Evolutionary conservation across 2,329 filamentous ascomycete genomes (phyloP).

Genomic region (Plectosphaerella sp.): DNA sequence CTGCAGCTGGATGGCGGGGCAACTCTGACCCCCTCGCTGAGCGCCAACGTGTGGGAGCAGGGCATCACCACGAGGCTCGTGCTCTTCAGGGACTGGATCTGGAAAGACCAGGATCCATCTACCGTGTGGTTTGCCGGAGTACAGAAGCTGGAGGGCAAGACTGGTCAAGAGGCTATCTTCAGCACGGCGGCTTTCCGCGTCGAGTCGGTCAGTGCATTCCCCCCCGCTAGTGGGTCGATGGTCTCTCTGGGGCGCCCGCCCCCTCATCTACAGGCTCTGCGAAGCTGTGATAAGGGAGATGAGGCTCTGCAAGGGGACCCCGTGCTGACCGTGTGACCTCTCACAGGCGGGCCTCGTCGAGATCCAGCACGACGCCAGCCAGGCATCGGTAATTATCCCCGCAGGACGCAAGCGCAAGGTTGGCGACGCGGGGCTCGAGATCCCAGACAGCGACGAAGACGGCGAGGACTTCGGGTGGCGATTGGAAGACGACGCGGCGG

Average conservation of each 20-base stretch:
- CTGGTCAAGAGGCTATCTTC: slow-evolving; percentile 31
- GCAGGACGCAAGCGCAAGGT: slow-evolving; percentile 59
- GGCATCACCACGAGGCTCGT: slow-evolving; percentile 69
- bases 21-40: slow-evolving; percentile 69
- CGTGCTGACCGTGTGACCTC: neutral
- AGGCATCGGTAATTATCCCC: slow-evolving; percentile 24
- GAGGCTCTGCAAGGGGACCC: slow-evolving; percentile 6
- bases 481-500: slow-evolving; percentile 58
- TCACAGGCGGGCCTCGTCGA: slow-evolving; percentile 37
- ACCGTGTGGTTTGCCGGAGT: slow-evolving; percentile 58
- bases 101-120: slow-evolving; percentile 38
- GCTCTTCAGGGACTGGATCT: slow-evolving; percentile 74
- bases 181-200: slow-evolving; percentile 46
- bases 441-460: slow-evolving; percentile 56
- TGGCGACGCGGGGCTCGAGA: slow-evolving; percentile 53
- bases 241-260: neutral
- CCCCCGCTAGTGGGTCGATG: neutral
- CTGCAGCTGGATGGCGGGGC: slow-evolving; percentile 65
- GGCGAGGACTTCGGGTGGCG: slow-evolving; percentile 73
- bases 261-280: no score
- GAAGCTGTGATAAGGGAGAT: neutral
- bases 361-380: slow-evolving; percentile 34
- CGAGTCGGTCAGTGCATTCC: slow-evolving; percentile 31
- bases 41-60: slow-evolving; percentile 74
- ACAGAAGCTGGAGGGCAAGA: slow-evolving; percentile 58